Evolutionary conservation across 2,329 filamentous ascomycete genomes (phyloP), one percentile per base, ranked within the genome.

Genomic region (Epichloe sibirici): DNA sequence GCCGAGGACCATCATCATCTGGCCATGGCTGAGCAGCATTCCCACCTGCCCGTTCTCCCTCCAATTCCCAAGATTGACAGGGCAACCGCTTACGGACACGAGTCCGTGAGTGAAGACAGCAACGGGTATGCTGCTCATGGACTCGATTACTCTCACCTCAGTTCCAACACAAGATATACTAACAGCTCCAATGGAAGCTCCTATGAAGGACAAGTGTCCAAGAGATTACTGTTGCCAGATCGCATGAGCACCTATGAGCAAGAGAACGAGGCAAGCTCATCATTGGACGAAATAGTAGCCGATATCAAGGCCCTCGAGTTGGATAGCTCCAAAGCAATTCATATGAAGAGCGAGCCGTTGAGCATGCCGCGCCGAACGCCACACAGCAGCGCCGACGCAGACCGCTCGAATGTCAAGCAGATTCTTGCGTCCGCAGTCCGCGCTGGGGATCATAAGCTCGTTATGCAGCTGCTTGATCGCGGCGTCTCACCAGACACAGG

Each of bases 381-480:
- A 2, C 70, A 75, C 47, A 73, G 71, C 57, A 69, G 63, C 2
- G 61, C 63, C 0, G 73, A 71, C 5, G 63, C 68, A 3, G 73
- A 75, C 35, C 68, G 69, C 0, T 63, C 69, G 0, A 71, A 71
- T 49, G 65, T 77, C 57, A 74, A 69, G 59, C 63, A 69, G 2
- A 72, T 76, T 3, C 68, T 83, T 0, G 60, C 77, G 2, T 71
- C 73, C 6, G 79, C 80, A 3, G 71, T 83, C 12, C 73, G 77
- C n/a, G 69, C 70, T 38, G 74, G 71, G 58, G 81, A 83, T 58
- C 75, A 79, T 60, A 75, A 75, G 58, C 64, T 78, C 38, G 64
- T 81, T 1, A 74, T 79, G 64, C 76, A 81, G 60, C 68, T 83
- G 6, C 70, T 83, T 3, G 76, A 82, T 57, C 74, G 75, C 5